Conservation (phyloP, 1,284 basidiomycete species). For the Termitomyces sp. region DNA sequence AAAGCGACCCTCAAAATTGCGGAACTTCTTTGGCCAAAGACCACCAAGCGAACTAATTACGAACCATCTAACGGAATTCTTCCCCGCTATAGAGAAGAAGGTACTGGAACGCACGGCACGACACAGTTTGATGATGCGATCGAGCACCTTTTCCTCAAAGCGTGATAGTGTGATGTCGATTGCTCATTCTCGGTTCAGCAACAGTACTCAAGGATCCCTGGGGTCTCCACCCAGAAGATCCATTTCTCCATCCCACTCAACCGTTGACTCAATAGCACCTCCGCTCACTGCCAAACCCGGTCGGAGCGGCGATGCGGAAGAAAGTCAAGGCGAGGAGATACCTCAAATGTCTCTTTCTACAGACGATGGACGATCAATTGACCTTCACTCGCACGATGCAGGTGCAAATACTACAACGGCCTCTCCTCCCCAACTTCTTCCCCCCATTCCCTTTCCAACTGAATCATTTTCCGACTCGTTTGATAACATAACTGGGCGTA, state of each 20-base stretch:
- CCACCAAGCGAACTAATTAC: constrained; percentile 97
- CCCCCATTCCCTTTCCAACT: constrained; percentile 75
- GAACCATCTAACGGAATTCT: constrained; percentile 93
- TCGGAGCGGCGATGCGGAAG: constrained; percentile 14
- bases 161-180: constrained; percentile 49
- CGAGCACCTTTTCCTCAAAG: constrained; percentile 28
- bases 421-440: constrained; percentile 58
- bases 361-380: constrained; percentile 56
- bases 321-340: constrained; percentile 35
- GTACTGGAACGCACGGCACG: constrained; percentile 80
- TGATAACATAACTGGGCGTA: constrained; percentile 42
- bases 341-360: constrained; percentile 74
- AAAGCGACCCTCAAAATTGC: constrained; percentile 67
- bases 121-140: constrained; percentile 81
- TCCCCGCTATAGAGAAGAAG: constrained; percentile 90
- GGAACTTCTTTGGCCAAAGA: constrained; percentile 97
- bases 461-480: constrained; percentile 78
- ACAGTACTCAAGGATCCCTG: constrained; percentile 64
- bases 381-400: constrained; percentile 45
- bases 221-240: constrained; percentile 43
- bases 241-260: constrained; percentile 42
- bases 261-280: constrained; percentile 42
- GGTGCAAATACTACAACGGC: constrained; percentile 28
- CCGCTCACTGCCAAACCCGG: constrained; percentile 37
- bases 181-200: constrained; percentile 57